Base-by-base conservation (phyloP, 352 stramenopile genomes). In the Elongisporangium undulatum region DNA sequence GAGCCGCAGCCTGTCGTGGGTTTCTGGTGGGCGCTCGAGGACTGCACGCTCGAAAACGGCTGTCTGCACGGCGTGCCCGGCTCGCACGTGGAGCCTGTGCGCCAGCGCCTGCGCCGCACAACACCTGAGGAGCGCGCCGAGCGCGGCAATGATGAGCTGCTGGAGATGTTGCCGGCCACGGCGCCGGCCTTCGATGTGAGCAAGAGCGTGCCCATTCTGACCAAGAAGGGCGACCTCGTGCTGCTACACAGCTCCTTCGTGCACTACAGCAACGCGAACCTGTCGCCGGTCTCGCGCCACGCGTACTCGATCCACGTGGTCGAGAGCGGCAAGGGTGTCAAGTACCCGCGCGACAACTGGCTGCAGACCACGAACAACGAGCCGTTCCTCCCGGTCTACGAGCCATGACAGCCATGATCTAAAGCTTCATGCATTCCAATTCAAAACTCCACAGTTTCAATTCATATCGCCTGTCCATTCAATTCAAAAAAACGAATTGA, bases 281-380 rank as follows among this genome's bases (percentile, higher is more conserved):
- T 65, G 51, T 98, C 90, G 20, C 51, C 74, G 1, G 66, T 77
- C 45, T 95, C 86, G 62, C 84, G 96, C 56, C 96, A 98, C 71
- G 97, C 96, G 21, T 99, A 98, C 82, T 94, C 97, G 63, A 82
- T 99, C 45, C 96, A 99, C 73, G 78, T 98, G 17, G 84, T 99
- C 23, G 95, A 99, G 73, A 97, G 92, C 39, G 34, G 34, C 34
- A 71, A 89, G 23, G 70, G 87, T 17, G 87, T 89, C 23, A 39
- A 57, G 20, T 99, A 97, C 72, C 90, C 89, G 3, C 64, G 67
- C 13, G 81, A 89, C 51, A 99, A 99, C 67, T 99, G 96, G 96
- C 77, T 99, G 23, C 96, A 99, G 72, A 96, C 91, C 61, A 86
- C 87, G 17, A 76, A 72, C 9, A 77, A 79, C 34, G 71, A 72